Conservation (phyloP, 2,329 filamentous ascomycete species). For the Cylindrodendrum hubeiense region DNA sequence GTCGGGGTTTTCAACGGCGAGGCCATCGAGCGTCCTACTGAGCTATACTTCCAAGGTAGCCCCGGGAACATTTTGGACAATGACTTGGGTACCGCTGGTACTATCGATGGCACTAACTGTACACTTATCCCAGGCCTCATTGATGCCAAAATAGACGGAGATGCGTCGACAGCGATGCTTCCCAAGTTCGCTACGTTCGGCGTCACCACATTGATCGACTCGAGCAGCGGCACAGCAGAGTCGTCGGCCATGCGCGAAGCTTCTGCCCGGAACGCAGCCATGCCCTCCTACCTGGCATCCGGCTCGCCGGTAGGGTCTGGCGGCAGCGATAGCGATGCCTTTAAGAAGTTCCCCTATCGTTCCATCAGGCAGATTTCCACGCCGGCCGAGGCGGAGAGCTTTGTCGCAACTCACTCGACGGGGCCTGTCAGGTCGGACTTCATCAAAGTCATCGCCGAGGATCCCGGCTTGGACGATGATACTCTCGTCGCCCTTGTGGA, state of each 20-base stretch:
- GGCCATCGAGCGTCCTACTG: neutral
- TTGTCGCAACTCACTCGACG: conserved; percentile 3
- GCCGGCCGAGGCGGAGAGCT: conserved; percentile 9
- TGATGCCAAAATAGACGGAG: conserved; percentile 26
- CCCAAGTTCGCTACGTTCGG: conserved; percentile 12
- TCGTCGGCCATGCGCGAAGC: conserved; percentile 15
- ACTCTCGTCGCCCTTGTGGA: conserved; percentile 38
- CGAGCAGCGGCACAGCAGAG: conserved; percentile 26
- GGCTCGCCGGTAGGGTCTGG: conserved; percentile 17
- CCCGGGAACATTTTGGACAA: conserved; percentile 20
- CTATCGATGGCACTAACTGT: conserved; percentile 51
- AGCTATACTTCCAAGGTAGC: conserved; percentile 17
- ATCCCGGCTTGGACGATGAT: conserved; percentile 37
- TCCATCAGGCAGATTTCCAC: conserved; percentile 5
- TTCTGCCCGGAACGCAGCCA: neutral
- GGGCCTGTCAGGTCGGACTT: conserved; percentile 36
- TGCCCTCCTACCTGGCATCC: conserved; percentile 28
- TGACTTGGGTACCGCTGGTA: neutral
- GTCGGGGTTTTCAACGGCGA: conserved; percentile 13
- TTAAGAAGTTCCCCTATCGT: neutral
- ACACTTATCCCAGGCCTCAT: conserved; percentile 31
- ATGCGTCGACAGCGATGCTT: conserved; percentile 2
- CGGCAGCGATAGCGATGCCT: neutral
- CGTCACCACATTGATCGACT: conserved; percentile 29
- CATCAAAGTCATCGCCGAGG: conserved; percentile 43